Conservation (phyloP, 495 filamentous ascomycete species). For the Hypoxylon fuscum region DNA sequence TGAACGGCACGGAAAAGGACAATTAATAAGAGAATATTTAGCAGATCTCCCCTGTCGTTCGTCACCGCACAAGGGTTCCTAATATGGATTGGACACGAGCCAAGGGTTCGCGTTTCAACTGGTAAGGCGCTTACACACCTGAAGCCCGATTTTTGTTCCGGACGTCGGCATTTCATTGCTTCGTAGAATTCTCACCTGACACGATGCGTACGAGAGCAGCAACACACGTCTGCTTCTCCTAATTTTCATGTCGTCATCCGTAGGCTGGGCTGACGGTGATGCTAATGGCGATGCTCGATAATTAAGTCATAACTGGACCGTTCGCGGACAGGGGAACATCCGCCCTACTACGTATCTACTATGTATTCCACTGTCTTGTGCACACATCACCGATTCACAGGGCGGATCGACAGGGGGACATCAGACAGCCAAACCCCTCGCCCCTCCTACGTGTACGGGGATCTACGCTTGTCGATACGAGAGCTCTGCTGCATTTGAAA, state of each 20-base stretch:
- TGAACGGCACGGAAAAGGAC: conserved; percentile 23
- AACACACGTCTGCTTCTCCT: conserved; percentile 7
- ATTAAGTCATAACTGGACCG: conserved; percentile 13
- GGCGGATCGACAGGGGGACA: conserved; percentile 37
- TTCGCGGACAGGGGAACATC: conserved; percentile 9
- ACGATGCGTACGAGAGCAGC: conserved; percentile 3
- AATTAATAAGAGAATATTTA: conserved; percentile 23
- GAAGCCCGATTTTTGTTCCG: conserved; percentile 10
- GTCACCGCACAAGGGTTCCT: conserved; percentile 19
- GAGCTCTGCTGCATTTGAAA: conserved; percentile 7
- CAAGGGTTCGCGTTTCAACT: conserved; percentile 42
- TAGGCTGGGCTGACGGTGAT: conserved; percentile 15
- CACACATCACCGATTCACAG: conserved; percentile 36
- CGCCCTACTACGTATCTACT: conserved; percentile 9
- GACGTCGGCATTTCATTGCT: conserved; percentile 29
- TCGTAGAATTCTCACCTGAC: conserved; percentile 19
- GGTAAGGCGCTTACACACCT: conserved; percentile 38
- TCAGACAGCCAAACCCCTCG: conserved; percentile 28
- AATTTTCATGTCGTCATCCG: conserved; percentile 6
- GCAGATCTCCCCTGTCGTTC: conserved; percentile 19
- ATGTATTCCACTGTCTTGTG: conserved; percentile 15
- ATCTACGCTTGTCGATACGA: conserved; percentile 36
- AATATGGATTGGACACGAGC: conserved; percentile 35
- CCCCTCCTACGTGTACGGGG: conserved; percentile 32
- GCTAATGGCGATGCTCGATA: conserved; percentile 19